Conservation (phyloP, 305 asterid species). For the Andrographis paniculata region DNA sequence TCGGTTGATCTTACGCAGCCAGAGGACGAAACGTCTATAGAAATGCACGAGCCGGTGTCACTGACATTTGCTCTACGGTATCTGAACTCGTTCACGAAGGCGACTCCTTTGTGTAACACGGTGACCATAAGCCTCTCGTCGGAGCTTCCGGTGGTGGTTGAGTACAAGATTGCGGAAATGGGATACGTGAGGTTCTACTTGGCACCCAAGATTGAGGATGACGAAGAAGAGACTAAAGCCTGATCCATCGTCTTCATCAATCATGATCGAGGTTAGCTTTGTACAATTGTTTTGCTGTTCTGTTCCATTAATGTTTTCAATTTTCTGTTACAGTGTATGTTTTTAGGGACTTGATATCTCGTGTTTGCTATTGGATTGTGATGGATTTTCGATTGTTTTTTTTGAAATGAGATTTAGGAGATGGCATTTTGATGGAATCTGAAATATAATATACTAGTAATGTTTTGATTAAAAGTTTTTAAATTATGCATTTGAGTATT, state of each 20-base stretch:
- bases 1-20: slow-evolving; percentile 38
- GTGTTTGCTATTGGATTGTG: too few species aligned
- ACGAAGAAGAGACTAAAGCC: slow-evolving; percentile 56
- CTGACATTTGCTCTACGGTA: slow-evolving; percentile 82
- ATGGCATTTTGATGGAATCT: too few species aligned
- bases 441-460: too few species aligned
- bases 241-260: slow-evolving; percentile 21
- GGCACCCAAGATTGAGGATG: slow-evolving; percentile 96
- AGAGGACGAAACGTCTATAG: slow-evolving; percentile 77
- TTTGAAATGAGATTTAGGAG: too few species aligned
- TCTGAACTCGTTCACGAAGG: slow-evolving; percentile 89
- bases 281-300: slow-evolving; percentile 5
- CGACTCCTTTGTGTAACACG: slow-evolving; percentile 64
- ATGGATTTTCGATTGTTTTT: too few species aligned
- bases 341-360: too few species aligned
- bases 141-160: slow-evolving; percentile 89
- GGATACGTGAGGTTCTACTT: slow-evolving; percentile 79
- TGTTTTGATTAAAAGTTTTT: too few species aligned
- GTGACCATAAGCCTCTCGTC: slow-evolving; percentile 85
- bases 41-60: slow-evolving; percentile 93
- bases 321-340: too few species aligned
- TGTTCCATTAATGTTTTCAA: neutral
- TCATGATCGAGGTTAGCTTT: too few species aligned
- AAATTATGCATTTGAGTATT: too few species aligned
- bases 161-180: slow-evolving; percentile 96